Percentiles rank a stretch among this genome's conserved stretches.
Evolutionary conservation across 805 yeast species (phyloP).

Genomic region (Pichia gijzeniarum): DNA sequence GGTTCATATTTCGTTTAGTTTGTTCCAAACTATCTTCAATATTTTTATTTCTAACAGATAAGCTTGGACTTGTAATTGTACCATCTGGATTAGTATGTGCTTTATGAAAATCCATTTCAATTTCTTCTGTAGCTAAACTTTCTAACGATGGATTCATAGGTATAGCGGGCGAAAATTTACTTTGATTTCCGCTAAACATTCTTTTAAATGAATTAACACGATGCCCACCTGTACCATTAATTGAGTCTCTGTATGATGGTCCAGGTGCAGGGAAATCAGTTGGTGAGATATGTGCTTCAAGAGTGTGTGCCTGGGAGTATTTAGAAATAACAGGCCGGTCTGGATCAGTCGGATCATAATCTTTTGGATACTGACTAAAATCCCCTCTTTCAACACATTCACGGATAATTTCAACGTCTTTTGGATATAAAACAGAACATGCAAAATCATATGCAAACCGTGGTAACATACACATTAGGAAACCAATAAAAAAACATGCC

Average conservation of each 20-base stretch:
- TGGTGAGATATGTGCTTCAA: conserved; percentile 22
- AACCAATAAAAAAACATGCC: conserved; percentile 64
- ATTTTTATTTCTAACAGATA: conserved; percentile 20
- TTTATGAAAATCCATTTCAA: conserved; percentile 38
- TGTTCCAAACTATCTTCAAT: conserved; percentile 17
- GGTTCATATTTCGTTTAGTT: conserved; percentile 18
- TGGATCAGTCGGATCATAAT: conserved; percentile 80
- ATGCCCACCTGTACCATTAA: conserved; percentile 30
- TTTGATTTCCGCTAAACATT: conserved; percentile 26
- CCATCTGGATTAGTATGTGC: conserved; percentile 18
- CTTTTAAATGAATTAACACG: conserved; percentile 37
- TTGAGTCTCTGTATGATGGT: conserved; percentile 28
- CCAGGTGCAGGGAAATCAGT: conserved; percentile 13
- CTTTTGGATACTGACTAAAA: conserved; percentile 55
- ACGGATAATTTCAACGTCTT: conserved; percentile 66
- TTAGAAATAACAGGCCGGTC: conserved; percentile 47
- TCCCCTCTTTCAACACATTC: conserved; percentile 66
- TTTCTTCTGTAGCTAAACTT: conserved; percentile 43
- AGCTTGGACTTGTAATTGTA: conserved; percentile 30
- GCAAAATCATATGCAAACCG: conserved; percentile 55
- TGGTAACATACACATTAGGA: conserved; percentile 57
- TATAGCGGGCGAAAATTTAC: conserved; percentile 25
- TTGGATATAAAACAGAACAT: conserved; percentile 49
- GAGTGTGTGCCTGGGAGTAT: conserved; percentile 31
- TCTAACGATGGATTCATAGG: conserved; percentile 31